Evolutionary conservation across 352 stramenopile genomes (phyloP), one percentile per base, ranked within the genome.

Genomic region (Halophytophthora batemanensis): DNA sequence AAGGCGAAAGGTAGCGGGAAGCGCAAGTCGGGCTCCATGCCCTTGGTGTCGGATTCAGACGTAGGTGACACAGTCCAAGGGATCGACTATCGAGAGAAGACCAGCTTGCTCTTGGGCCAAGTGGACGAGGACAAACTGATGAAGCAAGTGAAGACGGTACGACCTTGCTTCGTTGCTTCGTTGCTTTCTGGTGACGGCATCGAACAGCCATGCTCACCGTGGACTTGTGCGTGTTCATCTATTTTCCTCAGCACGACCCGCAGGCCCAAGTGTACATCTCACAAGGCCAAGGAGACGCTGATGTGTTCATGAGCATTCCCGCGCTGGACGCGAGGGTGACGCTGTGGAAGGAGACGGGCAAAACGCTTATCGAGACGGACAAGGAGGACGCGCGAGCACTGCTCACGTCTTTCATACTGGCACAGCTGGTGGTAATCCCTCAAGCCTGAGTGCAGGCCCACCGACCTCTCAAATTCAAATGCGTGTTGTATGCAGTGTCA

Each of bases 241-340:
- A 2, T 46, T 12, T 4, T 31, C 13, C 3, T 17, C 48, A 93
- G 82, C 72, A 91, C 35, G 74, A 91, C 29, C 56, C 67, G 13
- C 66, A 82, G 36, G 70, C 80, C 2, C 76, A 88, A 36, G 77
- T 90, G 15, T 90, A 90, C 47, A 77, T 90, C 49, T 90, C 82
- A n/a, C 78, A 89, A 49, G 80, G 80, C 0, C 82, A 86, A 23
- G 72, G 81, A 49, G 81, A 86, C 43, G 77, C 79, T 3, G 82
- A 93, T 15, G 79, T 87, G 28, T 85, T 90, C 52, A 82, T 93
- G 62, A 93, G 75, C 45, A 90, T 93, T 38, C 82, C 82, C 25
- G 80, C 66, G 4, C 67, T 93, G 8, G 77, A 93, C 5, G 82
- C 82, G 3, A 69, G 78, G 42, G 62, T 93, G 25, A 90, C 80